Evolutionary conservation across 768 basidiomycete genomes (phyloP), one percentile per base, ranked within the genome.

Genomic region (Rhodosporidiobolus sp.): DNA sequence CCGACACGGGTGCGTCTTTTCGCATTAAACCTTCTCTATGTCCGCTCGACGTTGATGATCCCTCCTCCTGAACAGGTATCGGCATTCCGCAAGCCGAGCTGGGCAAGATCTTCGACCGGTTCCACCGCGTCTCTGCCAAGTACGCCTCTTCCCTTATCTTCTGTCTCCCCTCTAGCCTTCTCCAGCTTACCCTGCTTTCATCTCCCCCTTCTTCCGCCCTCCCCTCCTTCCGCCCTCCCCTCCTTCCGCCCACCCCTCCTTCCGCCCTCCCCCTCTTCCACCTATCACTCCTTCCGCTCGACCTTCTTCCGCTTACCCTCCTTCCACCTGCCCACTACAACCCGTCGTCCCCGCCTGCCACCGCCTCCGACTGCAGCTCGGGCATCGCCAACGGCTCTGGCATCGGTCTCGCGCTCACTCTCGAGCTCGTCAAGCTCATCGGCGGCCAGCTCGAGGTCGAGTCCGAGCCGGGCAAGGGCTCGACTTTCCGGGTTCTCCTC

Each of bases 351-450:
- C 38, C n/a, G n/a, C n/a, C n/a, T n/a, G n/a, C n/a, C n/a, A n/a
- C n/a, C n/a, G n/a, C n/a, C n/a, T n/a, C n/a, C n/a, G n/a, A n/a
- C n/a, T n/a, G 38, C 38, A 43, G 38, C 46, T 61, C 65, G 35
- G 16, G 60, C 5, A 59, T 50, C 56, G 67, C 71, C 10, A 68
- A 66, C 0, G 63, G 70, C 4, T 63, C 59, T 28, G 74, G 70
- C 26, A 75, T 75, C 52, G 72, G 73, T 1, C 73, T 77, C 26
- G 70, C 73, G 28, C 68, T 77, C 30, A 75, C 70, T 34, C 76
- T 71, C 64, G 76, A 73, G 61, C 63, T 74, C 48, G 70, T 73
- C 67, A 70, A 70, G 50, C 38, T 66, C 32, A 38, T 77, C 52
- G 73, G 73, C 16, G 76, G 76, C 9, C 63, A 70, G 11, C 57